Percentiles rank a stretch among this genome's conserved stretches.
Evolutionary conservation across 2,329 filamentous ascomycete genomes (phyloP).

Genomic region (Orbilia javanica): DNA sequence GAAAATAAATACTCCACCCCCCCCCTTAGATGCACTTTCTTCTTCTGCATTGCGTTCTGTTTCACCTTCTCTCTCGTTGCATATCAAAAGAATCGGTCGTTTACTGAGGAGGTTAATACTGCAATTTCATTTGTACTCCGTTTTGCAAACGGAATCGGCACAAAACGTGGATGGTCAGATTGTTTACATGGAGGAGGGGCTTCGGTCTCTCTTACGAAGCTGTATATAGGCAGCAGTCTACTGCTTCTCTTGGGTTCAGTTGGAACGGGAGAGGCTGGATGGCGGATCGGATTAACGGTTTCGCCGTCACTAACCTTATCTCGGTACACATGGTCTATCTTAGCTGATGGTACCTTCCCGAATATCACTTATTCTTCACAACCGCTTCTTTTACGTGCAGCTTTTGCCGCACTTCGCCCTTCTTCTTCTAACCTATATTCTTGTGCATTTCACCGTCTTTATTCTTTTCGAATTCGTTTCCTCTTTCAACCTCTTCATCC

Average conservation of each 20-base stretch:
- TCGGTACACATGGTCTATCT: conserved; percentile 55
- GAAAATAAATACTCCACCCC: conserved; percentile 57
- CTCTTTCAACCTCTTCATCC: background rate
- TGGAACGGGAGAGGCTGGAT: conserved; percentile 58
- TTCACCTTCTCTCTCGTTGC: conserved; percentile 37
- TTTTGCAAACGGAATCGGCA: conserved; percentile 55
- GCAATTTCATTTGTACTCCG: conserved; percentile 49
- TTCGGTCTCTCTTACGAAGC: conserved; percentile 33
- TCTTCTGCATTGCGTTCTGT: conserved; percentile 54
- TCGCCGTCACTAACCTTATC: conserved; percentile 48
- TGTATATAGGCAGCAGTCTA: conserved; percentile 58
- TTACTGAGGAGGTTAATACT: conserved; percentile 58
- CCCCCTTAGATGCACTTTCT: conserved; percentile 57
- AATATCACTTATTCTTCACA: conserved; percentile 56
- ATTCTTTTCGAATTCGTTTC: conserved; percentile 19
- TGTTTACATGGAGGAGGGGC: conserved; percentile 49
- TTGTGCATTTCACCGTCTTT: conserved; percentile 46
- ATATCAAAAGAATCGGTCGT: conserved; percentile 58
- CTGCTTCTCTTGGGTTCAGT: conserved; percentile 59
- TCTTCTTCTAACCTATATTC: conserved; percentile 18
- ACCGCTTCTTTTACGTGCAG: conserved; percentile 20
- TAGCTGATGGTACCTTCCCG: conserved; percentile 40
- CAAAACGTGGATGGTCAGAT: conserved; percentile 53
- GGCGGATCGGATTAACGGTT: conserved; percentile 53
- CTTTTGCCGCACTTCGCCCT: background rate